Conservation (phyloP, 1,139 yeast species). For the Yamadazyma spencermartinsiae region DNA sequence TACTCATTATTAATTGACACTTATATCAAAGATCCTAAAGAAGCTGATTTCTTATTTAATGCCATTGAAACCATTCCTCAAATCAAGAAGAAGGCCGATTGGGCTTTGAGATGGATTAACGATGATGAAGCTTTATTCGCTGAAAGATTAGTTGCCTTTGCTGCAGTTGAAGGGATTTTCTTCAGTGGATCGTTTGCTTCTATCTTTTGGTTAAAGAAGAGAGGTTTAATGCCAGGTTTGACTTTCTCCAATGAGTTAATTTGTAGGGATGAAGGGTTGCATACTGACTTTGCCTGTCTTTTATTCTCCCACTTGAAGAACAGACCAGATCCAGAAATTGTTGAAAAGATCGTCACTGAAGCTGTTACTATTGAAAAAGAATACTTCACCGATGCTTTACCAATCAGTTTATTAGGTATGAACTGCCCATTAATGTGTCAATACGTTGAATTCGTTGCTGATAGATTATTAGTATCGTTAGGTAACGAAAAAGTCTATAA, state of each 20-base stretch:
- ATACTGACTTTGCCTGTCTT: constrained; percentile 96
- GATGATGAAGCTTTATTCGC: constrained; percentile 86
- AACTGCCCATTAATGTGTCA: constrained; percentile 90
- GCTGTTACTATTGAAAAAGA: constrained; percentile 95
- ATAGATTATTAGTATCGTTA: constrained; percentile 82
- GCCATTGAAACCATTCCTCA: constrained; percentile 94
- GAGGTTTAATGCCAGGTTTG: constrained; percentile 98
- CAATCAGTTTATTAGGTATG: constrained; percentile 91
- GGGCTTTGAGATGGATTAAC: constrained; percentile 96
- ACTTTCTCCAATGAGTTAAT: constrained; percentile 96
- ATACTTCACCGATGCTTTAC: constrained; percentile 91
- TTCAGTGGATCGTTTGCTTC: constrained; percentile 98
- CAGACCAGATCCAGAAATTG: constrained; percentile 78
- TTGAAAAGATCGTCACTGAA: constrained; percentile 85
- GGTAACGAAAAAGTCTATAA: constrained; percentile 90
- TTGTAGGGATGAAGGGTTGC: constrained; percentile 97
- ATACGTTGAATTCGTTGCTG: constrained; percentile 97
- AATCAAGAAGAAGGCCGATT: constrained; percentile 93
- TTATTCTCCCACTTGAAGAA: constrained; percentile 89
- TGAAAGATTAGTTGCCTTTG: constrained; percentile 96
- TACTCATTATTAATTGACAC: constrained; percentile 93
- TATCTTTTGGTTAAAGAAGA: constrained; percentile 95
- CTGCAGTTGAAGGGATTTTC: constrained; percentile 98
- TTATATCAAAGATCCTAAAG: constrained; percentile 92
- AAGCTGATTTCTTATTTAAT: constrained; percentile 83